Evolutionary conservation across 441 rosid species (phyloP).

Genomic region (Isatis lusitanica): DNA sequence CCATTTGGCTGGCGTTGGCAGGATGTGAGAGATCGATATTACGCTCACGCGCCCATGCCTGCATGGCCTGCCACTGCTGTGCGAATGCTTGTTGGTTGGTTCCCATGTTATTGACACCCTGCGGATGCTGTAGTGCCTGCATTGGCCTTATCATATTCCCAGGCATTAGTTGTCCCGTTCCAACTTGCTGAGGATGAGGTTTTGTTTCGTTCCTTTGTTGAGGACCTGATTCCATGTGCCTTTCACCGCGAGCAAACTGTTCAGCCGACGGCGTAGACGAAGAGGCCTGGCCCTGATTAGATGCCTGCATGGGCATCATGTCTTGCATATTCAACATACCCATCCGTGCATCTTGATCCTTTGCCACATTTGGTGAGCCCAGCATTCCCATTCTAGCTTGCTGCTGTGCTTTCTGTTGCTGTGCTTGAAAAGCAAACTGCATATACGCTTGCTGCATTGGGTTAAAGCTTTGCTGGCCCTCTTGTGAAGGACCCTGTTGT

Average conservation of each 20-base stretch:
- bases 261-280: constrained; percentile 79
- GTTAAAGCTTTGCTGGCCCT: constrained; percentile 73
- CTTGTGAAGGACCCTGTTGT: constrained; percentile 68
- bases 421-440: constrained; percentile 81
- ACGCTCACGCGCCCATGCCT: constrained; percentile 89
- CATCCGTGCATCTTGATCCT: constrained; percentile 71
- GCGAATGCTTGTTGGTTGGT: constrained; percentile 73
- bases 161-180: constrained; percentile 60
- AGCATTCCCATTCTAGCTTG: constrained; percentile 80
- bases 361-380: constrained; percentile 51
- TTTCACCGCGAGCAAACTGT: constrained; percentile 65
- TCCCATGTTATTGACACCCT: constrained; percentile 58
- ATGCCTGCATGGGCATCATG: constrained; percentile 68
- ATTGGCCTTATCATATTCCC: constrained; percentile 65
- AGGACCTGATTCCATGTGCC: constrained; percentile 68
- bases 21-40: constrained; percentile 93
- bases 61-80: constrained; percentile 85
- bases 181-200: constrained; percentile 51
- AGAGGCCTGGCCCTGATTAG: constrained; percentile 80
- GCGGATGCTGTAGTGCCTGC: constrained; percentile 75
- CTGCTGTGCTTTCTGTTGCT: constrained; percentile 70
- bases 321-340: constrained; percentile 88
- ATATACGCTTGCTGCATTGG: constrained; percentile 89
- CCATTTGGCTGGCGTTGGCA: constrained; percentile 83
- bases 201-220: constrained; percentile 73